Evolutionary conservation across 495 filamentous ascomycete species (phyloP), one percentile per base, ranked within the genome.

Genomic region (Daldinia grandis): DNA sequence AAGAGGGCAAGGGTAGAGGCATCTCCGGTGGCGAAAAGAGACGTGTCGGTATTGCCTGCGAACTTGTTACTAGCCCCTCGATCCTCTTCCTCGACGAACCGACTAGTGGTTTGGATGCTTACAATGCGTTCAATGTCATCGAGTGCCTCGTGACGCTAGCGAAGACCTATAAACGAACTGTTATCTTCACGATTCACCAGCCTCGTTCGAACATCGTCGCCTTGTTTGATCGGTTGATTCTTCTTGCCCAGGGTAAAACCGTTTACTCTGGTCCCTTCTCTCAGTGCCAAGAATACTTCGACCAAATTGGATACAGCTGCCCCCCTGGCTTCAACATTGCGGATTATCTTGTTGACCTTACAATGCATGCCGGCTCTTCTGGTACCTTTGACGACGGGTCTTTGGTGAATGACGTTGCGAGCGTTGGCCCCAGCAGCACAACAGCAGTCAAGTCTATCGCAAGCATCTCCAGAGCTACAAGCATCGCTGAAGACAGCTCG

Each of bases 121-220:
- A 88, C 82, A 98, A 98, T 75, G 95, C 95, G 0, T 98, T 94
- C 83, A 98, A 98, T 60, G 95, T 98, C 6, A 89, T 99, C 27
- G 95, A 99, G 78, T 98, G 95, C 72, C 84, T 99, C 38, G 95
- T 99, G 42, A 98, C 92, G 4, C 80, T 99, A 50, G 95, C 95
- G 17, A 97, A 95, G 83, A 95, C 89, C 30, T 98, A 98, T 82
- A 94, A 97, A 76, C 87, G 95, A 51, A 99, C 95, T 0, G 92
- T 99, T 64, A 91, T 99, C 62, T 98, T 99, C 83, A 99, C 95
- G 5, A 99, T 99, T 68, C 95, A 99, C 79, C 95, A 99, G 70
- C 95, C 95, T n/a, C 87, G 97, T 64, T 98, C 95, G n/a, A 99
- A 99, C 74, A 99, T 99, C 71, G 95, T 98, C 30, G 95, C 95